phyloP scores from a whole-genome alignment of 73 alveolate genomes.

The Paraurostyla sp. region DNA sequence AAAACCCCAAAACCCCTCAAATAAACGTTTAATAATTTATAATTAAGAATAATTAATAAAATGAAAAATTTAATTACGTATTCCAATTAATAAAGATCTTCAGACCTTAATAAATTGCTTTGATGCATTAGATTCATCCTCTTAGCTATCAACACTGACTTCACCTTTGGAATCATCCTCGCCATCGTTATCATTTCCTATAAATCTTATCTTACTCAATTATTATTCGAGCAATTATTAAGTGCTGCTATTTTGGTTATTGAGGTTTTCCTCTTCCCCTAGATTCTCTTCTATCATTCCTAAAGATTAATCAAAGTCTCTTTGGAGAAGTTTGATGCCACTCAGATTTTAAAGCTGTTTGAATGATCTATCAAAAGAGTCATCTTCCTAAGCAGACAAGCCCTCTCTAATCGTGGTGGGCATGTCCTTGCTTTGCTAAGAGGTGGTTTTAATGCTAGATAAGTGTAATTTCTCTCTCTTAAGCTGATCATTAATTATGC shows the following conservation, averaged over 20 bases:
- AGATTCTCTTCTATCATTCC: not conserved
- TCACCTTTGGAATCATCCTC: constrained; percentile 1
- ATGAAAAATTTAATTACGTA: not conserved
- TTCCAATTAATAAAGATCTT: not conserved
- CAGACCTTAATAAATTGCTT: not conserved
- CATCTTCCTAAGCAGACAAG: not conserved
- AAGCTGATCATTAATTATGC: not conserved
- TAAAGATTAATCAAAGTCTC: not conserved
- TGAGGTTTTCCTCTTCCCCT: too few species aligned
- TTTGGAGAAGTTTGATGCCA: not conserved
- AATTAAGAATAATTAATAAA: too few species aligned
- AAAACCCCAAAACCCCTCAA: too few species aligned
- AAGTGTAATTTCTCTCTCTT: not conserved
- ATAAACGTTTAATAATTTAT: too few species aligned
- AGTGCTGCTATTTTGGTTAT: too few species aligned
- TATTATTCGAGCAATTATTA: too few species aligned
- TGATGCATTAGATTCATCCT: not conserved
- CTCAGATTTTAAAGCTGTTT: not conserved
- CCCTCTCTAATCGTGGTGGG: not conserved
- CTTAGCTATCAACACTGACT: not conserved
- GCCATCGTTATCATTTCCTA: not conserved
- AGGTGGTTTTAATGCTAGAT: constrained; percentile 11
- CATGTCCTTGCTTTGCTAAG: not conserved
- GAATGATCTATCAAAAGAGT: constrained; percentile 14
- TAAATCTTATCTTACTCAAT: too few species aligned